Evolutionary conservation across 208 protist species (phyloP), one percentile per base, ranked within the genome.

Genomic region (Tritrichomonas musculus): DNA sequence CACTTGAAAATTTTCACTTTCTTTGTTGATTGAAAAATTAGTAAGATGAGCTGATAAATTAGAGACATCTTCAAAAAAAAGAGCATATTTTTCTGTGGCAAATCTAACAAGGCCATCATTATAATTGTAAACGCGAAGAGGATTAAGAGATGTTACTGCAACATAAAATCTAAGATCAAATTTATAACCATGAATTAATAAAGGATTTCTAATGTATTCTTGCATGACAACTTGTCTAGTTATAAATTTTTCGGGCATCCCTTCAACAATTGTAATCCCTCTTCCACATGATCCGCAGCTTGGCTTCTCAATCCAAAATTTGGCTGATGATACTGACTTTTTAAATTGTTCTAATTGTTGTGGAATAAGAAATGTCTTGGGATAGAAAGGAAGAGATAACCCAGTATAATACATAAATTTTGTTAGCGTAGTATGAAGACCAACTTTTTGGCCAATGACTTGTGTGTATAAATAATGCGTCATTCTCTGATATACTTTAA

Each of bases 161-260:
- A 94, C 94, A 72, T 95, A 95, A 64, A 95, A 44, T 1, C 94
- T 93, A 92, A 95, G 92, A 84, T 95, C 94, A 44, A 95, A 93
- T 88, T 95, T 95, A 84, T 72, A 88, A 33, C 94, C 94, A 30
- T 94, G 44, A 33, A 94, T 88, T 20, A 94, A 36, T 17, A 94
- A 33, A 22, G 93, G 93, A 33, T 64, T 84, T n/a, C 5, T 1
- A 65, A 94, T 84, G 20, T 94, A 94, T 36, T 92, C 33, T 41
- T 82, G 73, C 33, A 82, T 39, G 22, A 82, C 50, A 82, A 82
- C 73, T 20, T 49, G n/a, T 82, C 27, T 3, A 20, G 33, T 39
- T 30, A 17, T 41, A 41, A 82, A 82, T 13, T 82, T 82, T 82
- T 82, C 14, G 0, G 73, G 73, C 0, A 82, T 82, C 20, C 50